Conservation (phyloP, 805 yeast species). For the Metschnikowia arizonensis region DNA sequence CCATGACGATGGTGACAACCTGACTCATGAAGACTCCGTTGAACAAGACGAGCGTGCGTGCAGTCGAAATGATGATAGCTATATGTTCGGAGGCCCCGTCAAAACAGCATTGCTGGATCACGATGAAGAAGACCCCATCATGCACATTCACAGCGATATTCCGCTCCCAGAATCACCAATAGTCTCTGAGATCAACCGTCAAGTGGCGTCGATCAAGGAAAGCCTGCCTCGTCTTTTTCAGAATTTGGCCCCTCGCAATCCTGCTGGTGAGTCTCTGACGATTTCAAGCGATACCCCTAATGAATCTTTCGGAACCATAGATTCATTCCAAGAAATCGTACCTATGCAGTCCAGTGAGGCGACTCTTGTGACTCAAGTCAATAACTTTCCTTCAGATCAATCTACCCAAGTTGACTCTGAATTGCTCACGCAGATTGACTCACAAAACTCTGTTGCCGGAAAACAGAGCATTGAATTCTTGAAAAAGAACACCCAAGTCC, state of each 20-base stretch:
- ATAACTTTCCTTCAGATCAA: background rate
- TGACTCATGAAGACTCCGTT: background rate
- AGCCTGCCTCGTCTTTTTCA: conserved; percentile 21
- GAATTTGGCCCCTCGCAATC: conserved; percentile 26
- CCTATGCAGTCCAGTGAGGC: conserved; percentile 14
- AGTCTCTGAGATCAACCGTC: conserved; percentile 1
- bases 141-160: conserved; percentile 16
- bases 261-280: background rate
- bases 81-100: conserved; percentile 18
- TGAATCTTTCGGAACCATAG: background rate
- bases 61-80: conserved; percentile 15
- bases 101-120: conserved; percentile 3
- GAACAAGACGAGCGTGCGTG: conserved; percentile 16
- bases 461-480: conserved; percentile 1
- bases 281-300: background rate
- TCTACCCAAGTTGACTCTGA: conserved; percentile 9
- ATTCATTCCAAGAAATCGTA: conserved; percentile 21
- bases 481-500: conserved; percentile 1
- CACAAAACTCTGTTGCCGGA: background rate
- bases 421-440: conserved; percentile 6
- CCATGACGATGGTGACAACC: background rate
- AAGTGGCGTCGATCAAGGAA: conserved; percentile 1
- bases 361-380: conserved; percentile 19
- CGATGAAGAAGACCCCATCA: conserved; percentile 14
- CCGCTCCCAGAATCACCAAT: conserved; percentile 12